phyloP scores from a whole-genome alignment of 2,329 filamentous ascomycete species.

The Phoma sp. region DNA sequence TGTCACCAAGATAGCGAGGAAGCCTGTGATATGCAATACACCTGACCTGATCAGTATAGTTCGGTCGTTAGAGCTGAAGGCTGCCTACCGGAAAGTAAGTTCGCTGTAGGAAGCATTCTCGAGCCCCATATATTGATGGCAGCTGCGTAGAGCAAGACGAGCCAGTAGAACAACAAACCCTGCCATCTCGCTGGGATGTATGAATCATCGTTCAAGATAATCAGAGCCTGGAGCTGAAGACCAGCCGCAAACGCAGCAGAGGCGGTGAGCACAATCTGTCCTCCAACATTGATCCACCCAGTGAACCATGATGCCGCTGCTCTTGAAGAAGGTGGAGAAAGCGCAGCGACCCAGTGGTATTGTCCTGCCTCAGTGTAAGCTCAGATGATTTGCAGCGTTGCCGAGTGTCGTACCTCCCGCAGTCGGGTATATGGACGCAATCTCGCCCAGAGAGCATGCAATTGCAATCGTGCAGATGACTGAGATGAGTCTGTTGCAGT shows the following conservation, averaged over 20 bases:
- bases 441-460: slow-evolving; percentile 72
- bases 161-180: slow-evolving; percentile 58
- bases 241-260: slow-evolving; percentile 57
- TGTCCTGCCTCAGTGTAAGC: slow-evolving; percentile 42
- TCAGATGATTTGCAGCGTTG: background rate
- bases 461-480: slow-evolving; percentile 66
- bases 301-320: slow-evolving; percentile 49
- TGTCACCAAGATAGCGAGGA: slow-evolving; percentile 25
- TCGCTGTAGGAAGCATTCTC: slow-evolving; percentile 48
- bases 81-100: slow-evolving; percentile 32
- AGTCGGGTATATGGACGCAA: slow-evolving; percentile 75
- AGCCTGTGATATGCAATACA: slow-evolving; percentile 24
- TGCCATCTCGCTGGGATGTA: slow-evolving; percentile 55
- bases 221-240: slow-evolving; percentile 53
- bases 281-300: slow-evolving; percentile 55
- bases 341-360: slow-evolving; percentile 56
- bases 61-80: too few relatives aligned
- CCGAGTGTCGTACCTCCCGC: slow-evolving; percentile 60
- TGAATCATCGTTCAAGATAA: slow-evolving; percentile 51
- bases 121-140: slow-evolving; percentile 54
- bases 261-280: slow-evolving; percentile 55
- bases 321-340: slow-evolving; percentile 44
- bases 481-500: slow-evolving; percentile 48
- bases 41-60: slow-evolving; percentile 7
- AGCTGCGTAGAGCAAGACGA: slow-evolving; percentile 48